phyloP scores from a whole-genome alignment of 352 stramenopile species.

The Peronospora farinosa region DNA sequence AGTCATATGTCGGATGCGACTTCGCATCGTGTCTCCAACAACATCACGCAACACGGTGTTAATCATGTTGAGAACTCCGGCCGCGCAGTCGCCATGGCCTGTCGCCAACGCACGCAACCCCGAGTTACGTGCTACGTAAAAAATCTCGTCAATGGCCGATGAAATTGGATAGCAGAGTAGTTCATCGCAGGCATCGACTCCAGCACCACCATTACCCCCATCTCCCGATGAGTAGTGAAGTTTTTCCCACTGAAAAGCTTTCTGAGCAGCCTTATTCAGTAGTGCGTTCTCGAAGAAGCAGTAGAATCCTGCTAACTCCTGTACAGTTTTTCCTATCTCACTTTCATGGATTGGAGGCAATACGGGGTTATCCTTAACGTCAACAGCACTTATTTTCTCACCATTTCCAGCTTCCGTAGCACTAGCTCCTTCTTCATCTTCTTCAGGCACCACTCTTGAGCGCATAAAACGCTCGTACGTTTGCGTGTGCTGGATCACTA shows the following conservation, averaged over 20 bases:
- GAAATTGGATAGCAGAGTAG: constrained; percentile 68
- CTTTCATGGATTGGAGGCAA: constrained; percentile 64
- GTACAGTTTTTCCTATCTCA: constrained; percentile 72
- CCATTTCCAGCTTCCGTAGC: constrained; percentile 5
- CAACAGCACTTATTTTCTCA: neutral
- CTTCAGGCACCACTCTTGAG: constrained; percentile 37
- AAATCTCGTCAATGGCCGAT: constrained; percentile 82
- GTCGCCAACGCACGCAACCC: constrained; percentile 73
- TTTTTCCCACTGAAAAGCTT: constrained; percentile 85
- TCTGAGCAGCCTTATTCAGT: constrained; percentile 62
- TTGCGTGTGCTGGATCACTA: constrained; percentile 85
- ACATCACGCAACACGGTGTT: constrained; percentile 76
- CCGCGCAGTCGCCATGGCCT: constrained; percentile 74
- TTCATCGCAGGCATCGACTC: constrained; percentile 17
- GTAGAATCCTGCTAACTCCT: constrained; percentile 81
- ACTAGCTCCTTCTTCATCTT: constrained; percentile 4
- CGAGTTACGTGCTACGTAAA: constrained; percentile 82
- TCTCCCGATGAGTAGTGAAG: constrained; percentile 50
- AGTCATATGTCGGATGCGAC: constrained; percentile 67
- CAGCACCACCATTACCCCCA: constrained; percentile 2
- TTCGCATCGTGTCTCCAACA: constrained; percentile 73
- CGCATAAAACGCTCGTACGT: constrained; percentile 87
- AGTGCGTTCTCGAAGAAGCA: constrained; percentile 84
- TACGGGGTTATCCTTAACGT: constrained; percentile 10
- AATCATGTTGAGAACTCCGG: constrained; percentile 82